phyloP scores from a whole-genome alignment of 441 rosid genomes.

The Croton setiger region DNA sequence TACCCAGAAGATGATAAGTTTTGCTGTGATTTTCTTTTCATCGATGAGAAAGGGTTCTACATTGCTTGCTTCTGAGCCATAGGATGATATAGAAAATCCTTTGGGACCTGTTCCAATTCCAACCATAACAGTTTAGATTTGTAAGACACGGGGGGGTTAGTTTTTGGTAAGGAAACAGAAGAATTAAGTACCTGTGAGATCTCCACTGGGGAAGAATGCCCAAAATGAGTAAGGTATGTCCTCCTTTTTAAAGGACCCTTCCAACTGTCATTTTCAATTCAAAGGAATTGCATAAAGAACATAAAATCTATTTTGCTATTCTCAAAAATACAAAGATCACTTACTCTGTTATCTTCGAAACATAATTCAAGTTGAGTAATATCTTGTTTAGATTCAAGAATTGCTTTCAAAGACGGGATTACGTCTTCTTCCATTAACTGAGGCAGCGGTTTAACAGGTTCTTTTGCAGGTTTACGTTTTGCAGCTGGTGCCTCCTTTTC shows the following conservation, averaged over 20 bases:
- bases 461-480: slow-evolving; percentile 72
- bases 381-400: slow-evolving; percentile 65
- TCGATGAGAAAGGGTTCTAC: slow-evolving; percentile 95
- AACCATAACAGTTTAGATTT: neutral
- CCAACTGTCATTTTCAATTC: slow-evolving; percentile 41
- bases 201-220: slow-evolving; percentile 90
- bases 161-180: neutral
- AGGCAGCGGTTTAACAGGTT: slow-evolving; percentile 55
- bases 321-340: neutral
- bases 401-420: slow-evolving; percentile 63
- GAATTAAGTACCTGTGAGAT: slow-evolving; percentile 45
- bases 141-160: neutral
- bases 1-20: slow-evolving; percentile 78
- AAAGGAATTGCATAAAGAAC: neutral
- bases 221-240: slow-evolving; percentile 60
- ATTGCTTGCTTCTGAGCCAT: slow-evolving; percentile 73
- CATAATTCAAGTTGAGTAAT: slow-evolving; percentile 55
- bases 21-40: slow-evolving; percentile 78
- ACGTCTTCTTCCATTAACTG: slow-evolving; percentile 89
- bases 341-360: slow-evolving; percentile 72
- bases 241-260: slow-evolving; percentile 69
- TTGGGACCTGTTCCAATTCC: slow-evolving; percentile 53
- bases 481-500: slow-evolving; percentile 36
- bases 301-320: too few relatives aligned
- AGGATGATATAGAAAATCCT: slow-evolving; percentile 76